Evolutionary conservation across 192 early-diverging fungal species (phyloP).

Genomic region (Funneliformis mosseae): DNA sequence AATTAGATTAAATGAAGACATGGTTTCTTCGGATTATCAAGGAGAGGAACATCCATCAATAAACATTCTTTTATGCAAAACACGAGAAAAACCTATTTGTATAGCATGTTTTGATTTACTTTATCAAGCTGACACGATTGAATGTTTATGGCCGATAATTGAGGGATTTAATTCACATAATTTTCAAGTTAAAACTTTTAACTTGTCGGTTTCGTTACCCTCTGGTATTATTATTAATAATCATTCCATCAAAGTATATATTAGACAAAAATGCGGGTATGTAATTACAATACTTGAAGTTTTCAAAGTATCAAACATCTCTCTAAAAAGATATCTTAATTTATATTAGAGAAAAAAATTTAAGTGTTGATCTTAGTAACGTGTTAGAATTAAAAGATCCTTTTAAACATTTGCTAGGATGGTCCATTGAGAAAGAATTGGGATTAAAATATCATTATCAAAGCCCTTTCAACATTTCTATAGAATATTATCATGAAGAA

Average conservation of each 20-base stretch:
- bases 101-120: slow-evolving; percentile 26
- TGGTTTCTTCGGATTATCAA: too few relatives aligned
- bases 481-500: slow-evolving; percentile 52
- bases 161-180: slow-evolving; percentile 30
- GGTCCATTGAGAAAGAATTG: slow-evolving; percentile 4
- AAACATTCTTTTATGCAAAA: background rate
- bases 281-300: background rate
- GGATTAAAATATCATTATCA: slow-evolving; percentile 18
- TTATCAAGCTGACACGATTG: slow-evolving; percentile 15
- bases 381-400: background rate
- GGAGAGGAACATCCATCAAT: background rate
- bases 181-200: slow-evolving; percentile 35
- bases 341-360: background rate
- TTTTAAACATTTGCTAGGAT: slow-evolving; percentile 22
- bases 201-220: slow-evolving; percentile 37
- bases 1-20: too few relatives aligned
- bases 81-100: slow-evolving; percentile 23
- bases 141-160: slow-evolving; percentile 26
- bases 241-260: slow-evolving; percentile 36
- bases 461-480: slow-evolving; percentile 47
- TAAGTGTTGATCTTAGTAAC: background rate
- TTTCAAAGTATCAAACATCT: background rate
- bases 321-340: background rate
- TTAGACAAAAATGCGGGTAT: background rate
- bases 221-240: slow-evolving; percentile 36